These are phyloP conservation scores for Cicer arietinum DNA, from an alignment of 306 rosid species.

Conservation along the genomic window DNA sequence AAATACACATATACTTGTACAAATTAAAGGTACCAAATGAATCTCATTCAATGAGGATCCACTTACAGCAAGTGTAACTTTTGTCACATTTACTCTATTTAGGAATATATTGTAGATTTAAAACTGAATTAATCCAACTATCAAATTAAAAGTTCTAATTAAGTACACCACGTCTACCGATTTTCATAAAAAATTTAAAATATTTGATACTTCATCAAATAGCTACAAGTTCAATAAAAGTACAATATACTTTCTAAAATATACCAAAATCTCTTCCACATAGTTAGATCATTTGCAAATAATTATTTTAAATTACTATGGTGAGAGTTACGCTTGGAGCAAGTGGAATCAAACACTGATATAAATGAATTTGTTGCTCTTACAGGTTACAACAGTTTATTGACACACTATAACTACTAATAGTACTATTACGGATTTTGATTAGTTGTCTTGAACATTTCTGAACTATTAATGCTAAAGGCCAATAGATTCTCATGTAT, in stretches of 20 bases:
- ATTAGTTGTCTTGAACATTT: constrained; percentile 7
- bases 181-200: neutral
- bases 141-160: neutral
- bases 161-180: neutral
- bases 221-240: neutral
- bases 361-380: neutral
- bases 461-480: constrained; percentile 19
- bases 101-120: neutral
- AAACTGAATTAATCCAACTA: neutral
- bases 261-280: neutral
- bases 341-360: neutral
- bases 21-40: constrained; percentile 1
- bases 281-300: neutral
- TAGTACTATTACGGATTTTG: neutral
- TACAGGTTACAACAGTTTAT: constrained; percentile 1
- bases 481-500: neutral
- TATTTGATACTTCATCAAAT: neutral
- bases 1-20: neutral
- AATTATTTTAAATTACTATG: neutral
- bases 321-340: neutral
- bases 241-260: neutral
- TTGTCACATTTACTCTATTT: too few relatives aligned
- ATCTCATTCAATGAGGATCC: neutral
- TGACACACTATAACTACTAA: neutral
- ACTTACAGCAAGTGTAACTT: neutral